Evolutionary conservation across 768 basidiomycete genomes (phyloP).

Genomic region (Boletus barrowsii): DNA sequence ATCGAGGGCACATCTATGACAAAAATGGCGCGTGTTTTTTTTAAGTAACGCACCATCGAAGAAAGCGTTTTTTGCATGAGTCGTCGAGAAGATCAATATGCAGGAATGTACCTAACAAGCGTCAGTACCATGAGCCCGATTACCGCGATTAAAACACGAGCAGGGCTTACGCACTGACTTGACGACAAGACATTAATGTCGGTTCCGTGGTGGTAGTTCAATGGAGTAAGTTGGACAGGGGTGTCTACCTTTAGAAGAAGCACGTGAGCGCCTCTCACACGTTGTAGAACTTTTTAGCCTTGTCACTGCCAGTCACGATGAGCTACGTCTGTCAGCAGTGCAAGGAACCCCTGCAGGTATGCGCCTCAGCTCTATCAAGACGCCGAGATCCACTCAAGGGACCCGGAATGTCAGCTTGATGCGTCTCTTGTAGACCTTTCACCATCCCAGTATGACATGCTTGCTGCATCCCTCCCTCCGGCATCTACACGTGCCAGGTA

Average conservation of each 20-base stretch:
- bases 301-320: conserved; percentile 27
- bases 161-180: too few species aligned
- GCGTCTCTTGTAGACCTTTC: conserved; percentile 86
- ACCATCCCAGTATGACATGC: conserved; percentile 84
- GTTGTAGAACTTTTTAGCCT: too few species aligned
- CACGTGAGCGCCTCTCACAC: neutral
- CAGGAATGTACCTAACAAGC: too few species aligned
- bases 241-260: neutral
- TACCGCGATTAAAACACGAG: too few species aligned
- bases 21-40: too few species aligned
- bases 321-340: conserved; percentile 79
- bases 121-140: too few species aligned
- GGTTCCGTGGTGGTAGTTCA: too few species aligned
- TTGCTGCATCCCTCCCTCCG: conserved; percentile 66
- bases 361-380: conserved; percentile 1
- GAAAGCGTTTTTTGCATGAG: neutral
- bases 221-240: too few species aligned
- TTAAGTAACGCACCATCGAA: too few species aligned
- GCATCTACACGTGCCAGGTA: conserved; percentile 41
- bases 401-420: conserved; percentile 56
- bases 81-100: conserved; percentile 5
- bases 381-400: conserved; percentile 7
- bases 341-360: conserved; percentile 84
- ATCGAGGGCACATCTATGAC: neutral
- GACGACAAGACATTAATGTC: too few species aligned